Conservation (phyloP, 2,329 filamentous ascomycete species). For the Arthrobotrys megalospora region DNA sequence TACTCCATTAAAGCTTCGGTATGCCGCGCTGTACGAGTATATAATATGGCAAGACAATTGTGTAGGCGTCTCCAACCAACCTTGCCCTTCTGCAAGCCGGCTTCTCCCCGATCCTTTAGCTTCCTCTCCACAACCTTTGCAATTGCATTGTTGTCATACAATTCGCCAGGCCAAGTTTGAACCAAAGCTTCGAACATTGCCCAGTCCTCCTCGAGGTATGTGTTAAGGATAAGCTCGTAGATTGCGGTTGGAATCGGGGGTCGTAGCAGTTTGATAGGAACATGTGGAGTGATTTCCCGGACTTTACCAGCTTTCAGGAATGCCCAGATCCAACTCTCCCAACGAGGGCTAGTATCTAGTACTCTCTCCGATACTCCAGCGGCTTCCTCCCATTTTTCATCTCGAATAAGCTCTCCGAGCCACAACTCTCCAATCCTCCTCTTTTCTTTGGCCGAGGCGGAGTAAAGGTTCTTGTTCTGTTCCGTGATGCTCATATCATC, state of each 20-base stretch:
- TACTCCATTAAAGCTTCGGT: conserved; percentile 90
- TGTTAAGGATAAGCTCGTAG: conserved; percentile 89
- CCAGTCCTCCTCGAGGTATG: conserved; percentile 87
- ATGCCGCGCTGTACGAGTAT: conserved; percentile 84
- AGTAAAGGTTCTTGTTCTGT: conserved; percentile 70
- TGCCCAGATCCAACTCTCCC: conserved; percentile 96
- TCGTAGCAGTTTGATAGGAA: conserved; percentile 82
- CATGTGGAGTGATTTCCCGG: conserved; percentile 88
- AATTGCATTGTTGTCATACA: conserved; percentile 73
- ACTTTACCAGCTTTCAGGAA: conserved; percentile 90
- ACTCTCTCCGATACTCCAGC: conserved; percentile 87
- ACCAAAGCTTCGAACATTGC: conserved; percentile 82
- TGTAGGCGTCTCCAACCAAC: conserved; percentile 91
- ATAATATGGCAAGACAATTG: conserved; percentile 85
- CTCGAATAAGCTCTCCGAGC: conserved; percentile 86
- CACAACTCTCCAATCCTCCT: conserved; percentile 91
- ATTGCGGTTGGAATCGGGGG: conserved; percentile 85
- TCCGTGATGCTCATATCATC: conserved; percentile 67
- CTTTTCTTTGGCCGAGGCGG: conserved; percentile 86
- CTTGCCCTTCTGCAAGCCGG: conserved; percentile 81
- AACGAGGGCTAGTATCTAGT: conserved; percentile 81
- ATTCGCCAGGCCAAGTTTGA: conserved; percentile 79
- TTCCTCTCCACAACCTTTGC: conserved; percentile 85
- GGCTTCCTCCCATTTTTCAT: conserved; percentile 81
- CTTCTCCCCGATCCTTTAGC: conserved; percentile 82